phyloP scores from a whole-genome alignment of 2,329 filamentous ascomycete genomes.

The Curvularia spicifera region DNA sequence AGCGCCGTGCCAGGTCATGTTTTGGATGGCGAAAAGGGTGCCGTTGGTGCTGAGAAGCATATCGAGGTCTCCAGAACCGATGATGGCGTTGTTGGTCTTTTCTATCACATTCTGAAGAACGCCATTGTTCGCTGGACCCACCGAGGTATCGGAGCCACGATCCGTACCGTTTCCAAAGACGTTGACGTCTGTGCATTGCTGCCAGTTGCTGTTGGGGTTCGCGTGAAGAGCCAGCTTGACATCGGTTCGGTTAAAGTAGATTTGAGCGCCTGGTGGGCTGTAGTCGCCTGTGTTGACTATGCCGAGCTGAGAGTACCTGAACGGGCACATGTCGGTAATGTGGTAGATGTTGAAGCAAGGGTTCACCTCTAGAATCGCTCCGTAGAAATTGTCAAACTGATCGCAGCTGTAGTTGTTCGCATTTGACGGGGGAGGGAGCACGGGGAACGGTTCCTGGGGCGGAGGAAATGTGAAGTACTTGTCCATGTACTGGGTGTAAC shows the following conservation, averaged over 20 bases:
- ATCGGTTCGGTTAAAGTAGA: slow-evolving; percentile 62
- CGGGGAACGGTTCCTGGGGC: slow-evolving; percentile 41
- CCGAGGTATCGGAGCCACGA: slow-evolving; percentile 42
- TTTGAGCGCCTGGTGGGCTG: slow-evolving; percentile 46
- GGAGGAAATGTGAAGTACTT: slow-evolving; percentile 53
- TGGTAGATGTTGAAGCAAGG: slow-evolving; percentile 61
- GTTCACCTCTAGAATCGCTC: slow-evolving; percentile 52
- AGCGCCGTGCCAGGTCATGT: slow-evolving; percentile 60
- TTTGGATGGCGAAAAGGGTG: slow-evolving; percentile 60
- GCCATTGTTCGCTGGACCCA: slow-evolving; percentile 49
- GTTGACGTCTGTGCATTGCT: slow-evolving; percentile 50
- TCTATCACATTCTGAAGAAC: slow-evolving; percentile 59
- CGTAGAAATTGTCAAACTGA: slow-evolving; percentile 50
- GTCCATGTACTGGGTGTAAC: slow-evolving; percentile 31
- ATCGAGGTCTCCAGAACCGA: slow-evolving; percentile 58
- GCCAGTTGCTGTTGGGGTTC: slow-evolving; percentile 52
- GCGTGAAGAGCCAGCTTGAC: slow-evolving; percentile 60
- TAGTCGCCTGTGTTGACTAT: slow-evolving; percentile 51
- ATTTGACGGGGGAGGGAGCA: slow-evolving; percentile 27
- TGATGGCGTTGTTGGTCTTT: slow-evolving; percentile 58
- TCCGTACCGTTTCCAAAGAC: slow-evolving; percentile 51
- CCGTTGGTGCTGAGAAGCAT: slow-evolving; percentile 59
- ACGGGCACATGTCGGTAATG: slow-evolving; percentile 55
- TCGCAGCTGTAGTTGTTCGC: slow-evolving; percentile 45
- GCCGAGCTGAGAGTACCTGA: slow-evolving; percentile 47